A percentile compares a stretch with the other conserved stretches of the same genome.
These are phyloP conservation scores for Globisporangium radiosum DNA, from an alignment of 352 stramenopile genomes.

Conservation along the genomic window DNA sequence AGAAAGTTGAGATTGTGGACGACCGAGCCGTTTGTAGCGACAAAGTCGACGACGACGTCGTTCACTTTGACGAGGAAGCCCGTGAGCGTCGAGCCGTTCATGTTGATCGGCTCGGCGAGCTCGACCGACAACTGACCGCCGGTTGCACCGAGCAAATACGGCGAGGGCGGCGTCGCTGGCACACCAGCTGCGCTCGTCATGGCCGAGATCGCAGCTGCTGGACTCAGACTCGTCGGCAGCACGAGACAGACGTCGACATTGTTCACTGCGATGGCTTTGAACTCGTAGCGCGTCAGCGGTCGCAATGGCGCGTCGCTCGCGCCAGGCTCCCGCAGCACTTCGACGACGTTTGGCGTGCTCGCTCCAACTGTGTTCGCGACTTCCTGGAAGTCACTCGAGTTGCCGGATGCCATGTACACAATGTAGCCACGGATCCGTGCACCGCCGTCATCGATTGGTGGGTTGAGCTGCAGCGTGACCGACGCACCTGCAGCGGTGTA, in stretches of 20 bases:
- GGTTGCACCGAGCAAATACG: constrained; percentile 45
- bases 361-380: constrained; percentile 23
- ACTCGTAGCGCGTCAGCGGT: constrained; percentile 32
- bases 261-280: constrained; percentile 50
- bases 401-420: constrained; percentile 41
- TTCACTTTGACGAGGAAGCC: constrained; percentile 38
- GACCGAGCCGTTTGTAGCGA: constrained; percentile 17
- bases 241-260: constrained; percentile 35
- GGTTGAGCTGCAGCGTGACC: constrained; percentile 4
- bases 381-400: constrained; percentile 23
- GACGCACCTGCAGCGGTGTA: constrained; percentile 4
- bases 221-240: constrained; percentile 12
- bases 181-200: constrained; percentile 23
- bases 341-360: constrained; percentile 15
- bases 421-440: constrained; percentile 43
- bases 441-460: constrained; percentile 6
- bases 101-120: constrained; percentile 37
- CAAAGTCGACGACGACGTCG: constrained; percentile 10
- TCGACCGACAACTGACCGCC: constrained; percentile 41
- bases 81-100: constrained; percentile 36
- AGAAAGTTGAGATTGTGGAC: constrained; percentile 26
- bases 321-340: constrained; percentile 28
- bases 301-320: constrained; percentile 17
- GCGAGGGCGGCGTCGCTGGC: constrained; percentile 29
- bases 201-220: constrained; percentile 11